phyloP scores from a whole-genome alignment of 2,329 filamentous ascomycete genomes.

The Biscogniauxia marginata region DNA sequence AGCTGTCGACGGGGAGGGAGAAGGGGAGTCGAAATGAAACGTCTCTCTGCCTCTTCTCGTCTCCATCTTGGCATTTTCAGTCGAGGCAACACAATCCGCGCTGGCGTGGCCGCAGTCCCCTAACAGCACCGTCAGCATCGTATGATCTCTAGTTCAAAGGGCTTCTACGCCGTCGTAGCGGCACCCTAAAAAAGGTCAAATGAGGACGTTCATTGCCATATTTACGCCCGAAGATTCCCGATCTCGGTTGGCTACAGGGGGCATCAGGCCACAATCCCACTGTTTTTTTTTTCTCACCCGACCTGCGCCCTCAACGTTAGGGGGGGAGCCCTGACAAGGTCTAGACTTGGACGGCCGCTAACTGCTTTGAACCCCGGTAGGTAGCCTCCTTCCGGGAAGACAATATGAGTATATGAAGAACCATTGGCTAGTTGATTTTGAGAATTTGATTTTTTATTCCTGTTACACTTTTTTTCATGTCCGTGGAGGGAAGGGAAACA shows the following conservation, averaged over 20 bases:
- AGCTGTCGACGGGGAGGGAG: background rate
- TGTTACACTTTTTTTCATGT: too few species aligned
- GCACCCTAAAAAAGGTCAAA: background rate
- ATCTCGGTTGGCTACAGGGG: conserved; percentile 21
- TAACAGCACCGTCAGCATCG: conserved; percentile 10
- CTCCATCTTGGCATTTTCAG: background rate
- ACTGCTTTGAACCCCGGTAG: too few species aligned
- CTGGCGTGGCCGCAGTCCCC: background rate
- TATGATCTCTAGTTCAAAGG: conserved; percentile 17
- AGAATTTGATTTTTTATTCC: too few species aligned
- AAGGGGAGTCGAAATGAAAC: background rate
- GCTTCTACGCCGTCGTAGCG: background rate
- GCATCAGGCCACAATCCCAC: conserved; percentile 24
- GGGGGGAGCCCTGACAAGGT: background rate
- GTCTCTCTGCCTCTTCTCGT: background rate
- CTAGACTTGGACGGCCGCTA: background rate
- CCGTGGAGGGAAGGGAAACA: too few species aligned
- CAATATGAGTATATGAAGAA: too few species aligned
- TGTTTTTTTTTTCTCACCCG: conserved; percentile 18
- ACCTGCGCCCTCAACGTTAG: too few species aligned
- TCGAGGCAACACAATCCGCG: background rate
- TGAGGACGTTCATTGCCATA: conserved; percentile 14
- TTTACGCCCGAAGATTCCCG: conserved; percentile 22
- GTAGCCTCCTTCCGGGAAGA: too few species aligned
- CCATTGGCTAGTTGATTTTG: too few species aligned